phyloP scores from a whole-genome alignment of 2,329 filamentous ascomycete genomes.

The Arachnomyces sp. region DNA sequence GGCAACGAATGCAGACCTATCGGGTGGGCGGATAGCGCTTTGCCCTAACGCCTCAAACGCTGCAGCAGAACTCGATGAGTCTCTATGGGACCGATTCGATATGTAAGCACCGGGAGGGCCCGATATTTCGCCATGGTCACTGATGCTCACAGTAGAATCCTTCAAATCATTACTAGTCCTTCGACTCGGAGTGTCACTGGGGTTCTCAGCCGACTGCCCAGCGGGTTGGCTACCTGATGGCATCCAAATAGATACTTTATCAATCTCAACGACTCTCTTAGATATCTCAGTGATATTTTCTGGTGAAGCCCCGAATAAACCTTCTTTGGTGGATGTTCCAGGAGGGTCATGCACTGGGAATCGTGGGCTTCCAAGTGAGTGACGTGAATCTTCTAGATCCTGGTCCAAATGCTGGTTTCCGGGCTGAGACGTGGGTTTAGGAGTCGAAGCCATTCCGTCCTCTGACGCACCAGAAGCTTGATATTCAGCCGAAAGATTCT shows the following conservation, averaged over 20 bases:
- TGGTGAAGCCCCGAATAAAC: constrained; percentile 12
- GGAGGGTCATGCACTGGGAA: neutral
- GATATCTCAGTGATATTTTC: constrained; percentile 21
- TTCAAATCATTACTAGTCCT: constrained; percentile 14
- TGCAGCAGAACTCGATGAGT: no score
- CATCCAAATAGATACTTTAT: constrained; percentile 30
- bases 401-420: constrained; percentile 12
- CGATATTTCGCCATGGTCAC: constrained; percentile 5
- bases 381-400: constrained; percentile 3
- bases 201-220: constrained; percentile 2
- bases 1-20: neutral
- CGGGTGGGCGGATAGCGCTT: neutral
- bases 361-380: constrained; percentile 6
- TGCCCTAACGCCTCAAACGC: no score
- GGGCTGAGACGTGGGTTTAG: constrained; percentile 20
- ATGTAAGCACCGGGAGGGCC: no score
- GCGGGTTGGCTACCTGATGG: constrained; percentile 15
- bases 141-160: constrained; percentile 16
- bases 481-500: neutral
- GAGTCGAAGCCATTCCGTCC: constrained; percentile 20
- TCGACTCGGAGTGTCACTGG: constrained; percentile 8
- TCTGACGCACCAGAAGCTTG: constrained; percentile 7
- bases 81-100: no score
- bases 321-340: neutral
- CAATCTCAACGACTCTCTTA: constrained; percentile 29